Evolutionary conservation across 2,329 filamentous ascomycete species (phyloP).

Genomic region (Annulohypoxylon truncatum): DNA sequence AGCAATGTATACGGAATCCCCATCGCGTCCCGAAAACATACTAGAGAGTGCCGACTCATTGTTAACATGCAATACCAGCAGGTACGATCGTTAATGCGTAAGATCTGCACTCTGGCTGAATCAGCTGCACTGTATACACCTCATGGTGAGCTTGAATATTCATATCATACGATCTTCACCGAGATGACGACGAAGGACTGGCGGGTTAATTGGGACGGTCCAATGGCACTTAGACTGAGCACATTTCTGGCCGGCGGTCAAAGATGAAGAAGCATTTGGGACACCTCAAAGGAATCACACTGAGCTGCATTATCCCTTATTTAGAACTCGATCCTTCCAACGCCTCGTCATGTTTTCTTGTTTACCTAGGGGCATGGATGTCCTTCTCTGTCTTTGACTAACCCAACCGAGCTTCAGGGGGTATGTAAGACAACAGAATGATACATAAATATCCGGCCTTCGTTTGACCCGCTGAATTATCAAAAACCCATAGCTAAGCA

Average conservation of each 20-base stretch:
- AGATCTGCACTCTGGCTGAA: background rate
- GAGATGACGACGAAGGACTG: background rate
- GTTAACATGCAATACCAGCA: background rate
- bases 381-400: background rate
- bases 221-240: background rate
- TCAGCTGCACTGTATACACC: background rate
- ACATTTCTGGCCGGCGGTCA: background rate
- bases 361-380: background rate
- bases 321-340: background rate
- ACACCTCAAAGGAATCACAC: background rate
- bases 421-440: background rate
- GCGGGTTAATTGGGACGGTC: background rate
- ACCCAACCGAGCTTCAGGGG: background rate
- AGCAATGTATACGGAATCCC: constrained; percentile 1
- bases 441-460: background rate
- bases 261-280: background rate
- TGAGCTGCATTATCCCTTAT: background rate
- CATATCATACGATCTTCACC: background rate
- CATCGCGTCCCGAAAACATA: background rate
- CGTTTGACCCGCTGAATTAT: background rate
- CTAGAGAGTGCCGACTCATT: background rate
- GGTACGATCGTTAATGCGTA: background rate
- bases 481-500: background rate
- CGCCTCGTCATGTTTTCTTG: background rate
- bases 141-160: background rate